A percentile compares a stretch with the other conserved stretches of the same genome.
These are phyloP conservation scores for Podosphaera fusca DNA, from an alignment of 2,329 filamentous ascomycete species.

Conservation along the genomic window DNA sequence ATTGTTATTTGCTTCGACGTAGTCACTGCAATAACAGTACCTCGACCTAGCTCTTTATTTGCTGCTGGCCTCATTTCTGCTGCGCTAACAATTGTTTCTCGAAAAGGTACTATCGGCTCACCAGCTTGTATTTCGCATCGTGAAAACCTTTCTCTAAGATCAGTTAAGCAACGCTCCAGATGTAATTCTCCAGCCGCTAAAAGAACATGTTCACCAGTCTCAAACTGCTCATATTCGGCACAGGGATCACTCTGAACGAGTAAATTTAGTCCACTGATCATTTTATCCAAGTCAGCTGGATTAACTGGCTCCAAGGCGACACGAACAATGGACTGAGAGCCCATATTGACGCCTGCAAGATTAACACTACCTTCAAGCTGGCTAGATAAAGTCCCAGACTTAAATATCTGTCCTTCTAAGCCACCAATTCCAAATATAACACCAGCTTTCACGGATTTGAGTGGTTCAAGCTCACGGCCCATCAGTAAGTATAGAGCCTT, in stretches of 20 bases:
- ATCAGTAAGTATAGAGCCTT: constrained; percentile 86
- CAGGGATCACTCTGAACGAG: constrained; percentile 91
- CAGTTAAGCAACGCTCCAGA: constrained; percentile 78
- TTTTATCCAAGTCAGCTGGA: constrained; percentile 76
- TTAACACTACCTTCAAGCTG: constrained; percentile 72
- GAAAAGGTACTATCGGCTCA: constrained; percentile 83
- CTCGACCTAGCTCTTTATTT: constrained; percentile 68
- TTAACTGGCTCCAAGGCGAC: constrained; percentile 88
- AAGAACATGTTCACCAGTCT: constrained; percentile 85
- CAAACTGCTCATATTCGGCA: constrained; percentile 81
- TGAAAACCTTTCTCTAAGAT: constrained; percentile 79
- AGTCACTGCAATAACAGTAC: constrained; percentile 51
- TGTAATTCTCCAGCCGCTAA: constrained; percentile 86
- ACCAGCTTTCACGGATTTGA: constrained; percentile 70
- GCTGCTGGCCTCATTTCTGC: constrained; percentile 81
- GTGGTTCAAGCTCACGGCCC: constrained; percentile 67
- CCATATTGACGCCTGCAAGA: constrained; percentile 61
- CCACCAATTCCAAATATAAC: constrained; percentile 91
- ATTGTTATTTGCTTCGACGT: constrained; percentile 72
- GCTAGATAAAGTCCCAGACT: constrained; percentile 83
- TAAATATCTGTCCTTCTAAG: constrained; percentile 79
- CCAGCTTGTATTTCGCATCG: constrained; percentile 87
- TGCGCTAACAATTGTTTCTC: constrained; percentile 70
- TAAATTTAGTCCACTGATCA: constrained; percentile 70
- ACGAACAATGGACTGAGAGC: constrained; percentile 75